Evolutionary conservation across 768 basidiomycete species (phyloP).

Genomic region (Boletus patriciae): DNA sequence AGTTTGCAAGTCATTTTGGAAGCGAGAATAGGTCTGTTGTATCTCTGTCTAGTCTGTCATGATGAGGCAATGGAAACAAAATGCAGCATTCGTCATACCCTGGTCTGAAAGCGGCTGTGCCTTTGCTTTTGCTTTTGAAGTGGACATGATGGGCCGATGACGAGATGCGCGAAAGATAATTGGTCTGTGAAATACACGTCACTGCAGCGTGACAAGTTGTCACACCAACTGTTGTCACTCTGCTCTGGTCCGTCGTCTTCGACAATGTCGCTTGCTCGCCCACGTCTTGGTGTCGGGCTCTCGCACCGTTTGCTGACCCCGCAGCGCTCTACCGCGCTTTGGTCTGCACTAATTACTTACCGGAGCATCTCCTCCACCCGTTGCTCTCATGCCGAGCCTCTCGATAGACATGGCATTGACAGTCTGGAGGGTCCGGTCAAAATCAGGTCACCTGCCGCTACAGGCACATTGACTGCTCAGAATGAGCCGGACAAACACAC

Average conservation of each 20-base stretch:
- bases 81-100: constrained; percentile 46
- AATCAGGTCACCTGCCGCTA: constrained; percentile 35
- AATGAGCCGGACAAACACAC: constrained; percentile 52
- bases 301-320: constrained; percentile 42
- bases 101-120: constrained; percentile 61
- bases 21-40: constrained; percentile 75
- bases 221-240: constrained; percentile 19
- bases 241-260: constrained; percentile 14
- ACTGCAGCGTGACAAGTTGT: constrained; percentile 29
- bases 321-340: constrained; percentile 29
- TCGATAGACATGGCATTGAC: constrained; percentile 9
- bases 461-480: constrained; percentile 36
- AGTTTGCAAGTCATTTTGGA: constrained; percentile 88
- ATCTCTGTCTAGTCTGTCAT: constrained; percentile 67
- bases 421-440: constrained; percentile 24
- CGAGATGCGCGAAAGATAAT: constrained; percentile 23
- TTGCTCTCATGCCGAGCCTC: constrained; percentile 22
- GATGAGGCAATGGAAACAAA: constrained; percentile 31
- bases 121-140: constrained; percentile 60
- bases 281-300: constrained; percentile 51
- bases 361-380: constrained; percentile 39
- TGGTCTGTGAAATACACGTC: constrained; percentile 25
- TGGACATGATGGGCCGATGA: constrained; percentile 48
- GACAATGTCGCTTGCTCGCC: constrained; percentile 59
- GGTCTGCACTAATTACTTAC: constrained; percentile 42